Evolutionary conservation across 257 asterid species (phyloP).

Genomic region (Ballota nigra): DNA sequence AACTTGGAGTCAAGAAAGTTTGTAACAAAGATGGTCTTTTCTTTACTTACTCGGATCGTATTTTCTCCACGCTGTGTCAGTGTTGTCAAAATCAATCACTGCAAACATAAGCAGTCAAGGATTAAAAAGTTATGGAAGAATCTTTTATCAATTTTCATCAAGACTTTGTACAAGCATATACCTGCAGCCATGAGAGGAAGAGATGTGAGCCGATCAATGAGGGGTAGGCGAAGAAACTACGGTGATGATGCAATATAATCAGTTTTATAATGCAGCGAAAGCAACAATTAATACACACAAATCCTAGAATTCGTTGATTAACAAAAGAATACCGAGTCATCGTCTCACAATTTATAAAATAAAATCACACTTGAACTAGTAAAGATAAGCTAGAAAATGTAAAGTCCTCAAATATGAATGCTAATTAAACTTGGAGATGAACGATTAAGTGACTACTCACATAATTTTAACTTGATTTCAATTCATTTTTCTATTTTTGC

Average conservation of each 20-base stretch:
- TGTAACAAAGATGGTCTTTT: not conserved
- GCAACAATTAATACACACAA: not conserved
- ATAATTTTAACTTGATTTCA: not conserved
- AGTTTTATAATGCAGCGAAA: not conserved
- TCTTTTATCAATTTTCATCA: not conserved
- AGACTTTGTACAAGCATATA: slow-evolving; percentile 22
- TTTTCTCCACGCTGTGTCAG: slow-evolving; percentile 56
- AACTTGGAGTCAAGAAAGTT: too few species aligned
- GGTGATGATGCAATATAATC: slow-evolving; percentile 5
- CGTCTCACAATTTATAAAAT: too few species aligned
- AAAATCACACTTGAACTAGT: not conserved
- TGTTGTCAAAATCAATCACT: slow-evolving; percentile 68
- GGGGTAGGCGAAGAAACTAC: slow-evolving; percentile 48
- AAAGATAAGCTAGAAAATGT: too few species aligned
- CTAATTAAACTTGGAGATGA: too few species aligned
- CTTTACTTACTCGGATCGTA: slow-evolving; percentile 47
- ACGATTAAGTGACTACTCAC: not conserved
- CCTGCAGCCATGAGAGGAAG: slow-evolving; percentile 69
- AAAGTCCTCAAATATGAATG: too few species aligned
- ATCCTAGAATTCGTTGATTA: too few species aligned
- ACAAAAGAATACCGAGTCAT: too few species aligned
- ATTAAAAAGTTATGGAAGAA: too few species aligned
- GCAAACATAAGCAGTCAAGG: slow-evolving; percentile 29
- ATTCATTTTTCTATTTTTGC: not conserved
- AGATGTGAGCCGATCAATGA: slow-evolving; percentile 48